A percentile compares a stretch with the other conserved stretches of the same genome.
Conservation (phyloP, 371 early-diverging fungal genomes). For the Batkoa obscura region DNA sequence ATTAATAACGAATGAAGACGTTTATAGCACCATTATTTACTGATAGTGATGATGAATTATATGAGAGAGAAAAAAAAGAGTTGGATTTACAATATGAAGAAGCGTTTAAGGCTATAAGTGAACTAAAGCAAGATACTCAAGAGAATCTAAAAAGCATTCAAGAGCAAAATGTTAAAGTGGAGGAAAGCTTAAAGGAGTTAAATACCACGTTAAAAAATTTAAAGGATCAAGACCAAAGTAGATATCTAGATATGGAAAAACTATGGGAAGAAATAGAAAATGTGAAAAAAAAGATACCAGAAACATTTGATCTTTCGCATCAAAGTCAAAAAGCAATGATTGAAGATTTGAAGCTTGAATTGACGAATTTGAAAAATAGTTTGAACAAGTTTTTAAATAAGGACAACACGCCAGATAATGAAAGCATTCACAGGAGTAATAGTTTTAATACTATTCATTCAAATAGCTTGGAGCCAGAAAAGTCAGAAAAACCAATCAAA, state of each 20-base stretch:
- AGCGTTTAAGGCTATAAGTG: slow-evolving; percentile 47
- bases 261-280: slow-evolving; percentile 58
- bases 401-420: too few relatives aligned
- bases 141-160: slow-evolving; percentile 33
- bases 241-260: slow-evolving; percentile 45
- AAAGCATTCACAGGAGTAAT: too few relatives aligned
- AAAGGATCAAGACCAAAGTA: slow-evolving; percentile 41
- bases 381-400: too few relatives aligned
- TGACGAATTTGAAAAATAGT: too few relatives aligned
- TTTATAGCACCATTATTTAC: slow-evolving; percentile 45
- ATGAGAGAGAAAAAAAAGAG: slow-evolving; percentile 47
- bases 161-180: slow-evolving; percentile 48
- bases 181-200: slow-evolving; percentile 42
- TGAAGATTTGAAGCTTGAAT: too few relatives aligned
- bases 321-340: slow-evolving; percentile 45
- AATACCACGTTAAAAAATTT: slow-evolving; percentile 41
- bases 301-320: slow-evolving; percentile 57
- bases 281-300: slow-evolving; percentile 55
- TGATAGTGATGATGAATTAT: slow-evolving; percentile 39
- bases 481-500: too few relatives aligned
- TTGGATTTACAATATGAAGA: slow-evolving; percentile 55
- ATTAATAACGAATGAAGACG: slow-evolving; percentile 20
- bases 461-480: too few relatives aligned
- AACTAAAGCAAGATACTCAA: slow-evolving; percentile 34
- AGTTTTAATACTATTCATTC: too few relatives aligned